Evolutionary conservation across 2,329 filamentous ascomycete genomes (phyloP).

Genomic region (Bimuria novae-zelandiae): DNA sequence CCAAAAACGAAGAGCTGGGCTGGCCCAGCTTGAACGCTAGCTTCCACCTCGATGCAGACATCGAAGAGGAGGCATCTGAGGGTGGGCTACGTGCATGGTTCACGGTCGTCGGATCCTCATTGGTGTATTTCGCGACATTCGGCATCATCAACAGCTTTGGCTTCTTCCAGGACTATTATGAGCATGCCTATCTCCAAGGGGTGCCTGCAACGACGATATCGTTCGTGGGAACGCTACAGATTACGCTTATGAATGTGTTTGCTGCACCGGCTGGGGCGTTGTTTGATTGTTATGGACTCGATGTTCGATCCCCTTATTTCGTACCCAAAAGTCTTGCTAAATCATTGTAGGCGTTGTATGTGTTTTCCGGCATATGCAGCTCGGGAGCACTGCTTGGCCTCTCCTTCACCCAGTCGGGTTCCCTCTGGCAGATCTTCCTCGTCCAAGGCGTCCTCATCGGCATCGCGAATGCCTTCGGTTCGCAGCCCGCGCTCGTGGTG

Average conservation of each 20-base stretch:
- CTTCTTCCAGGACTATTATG: conserved; percentile 54
- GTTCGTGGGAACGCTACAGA: conserved; percentile 51
- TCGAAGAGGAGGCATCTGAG: conserved; percentile 5
- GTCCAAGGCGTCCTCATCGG: conserved; percentile 53
- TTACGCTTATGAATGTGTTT: conserved; percentile 56
- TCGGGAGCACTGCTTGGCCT: conserved; percentile 27
- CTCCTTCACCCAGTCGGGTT: conserved; percentile 27
- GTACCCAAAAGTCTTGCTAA: neutral
- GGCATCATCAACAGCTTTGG: conserved; percentile 51
- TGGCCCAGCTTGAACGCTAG: neutral
- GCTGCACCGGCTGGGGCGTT: conserved; percentile 64
- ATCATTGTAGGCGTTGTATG: conserved; percentile 31
- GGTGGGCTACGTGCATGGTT: conserved; percentile 31
- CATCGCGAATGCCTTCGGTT: conserved; percentile 48
- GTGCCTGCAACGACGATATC: conserved; percentile 45
- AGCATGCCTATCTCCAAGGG: conserved; percentile 36
- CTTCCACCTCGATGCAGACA: neutral
- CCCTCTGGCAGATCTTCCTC: conserved; percentile 51
- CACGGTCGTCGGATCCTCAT: conserved; percentile 41
- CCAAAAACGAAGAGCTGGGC: neutral
- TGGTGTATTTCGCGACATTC: conserved; percentile 47
- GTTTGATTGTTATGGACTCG: conserved; percentile 30
- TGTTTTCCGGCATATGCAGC: conserved; percentile 30
- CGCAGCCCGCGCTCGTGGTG: conserved; percentile 49
- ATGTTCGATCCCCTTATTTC: neutral